Evolutionary conservation across 306 rosid genomes (phyloP), one percentile per base, ranked within the genome.

Genomic region (Malus asiatica): DNA sequence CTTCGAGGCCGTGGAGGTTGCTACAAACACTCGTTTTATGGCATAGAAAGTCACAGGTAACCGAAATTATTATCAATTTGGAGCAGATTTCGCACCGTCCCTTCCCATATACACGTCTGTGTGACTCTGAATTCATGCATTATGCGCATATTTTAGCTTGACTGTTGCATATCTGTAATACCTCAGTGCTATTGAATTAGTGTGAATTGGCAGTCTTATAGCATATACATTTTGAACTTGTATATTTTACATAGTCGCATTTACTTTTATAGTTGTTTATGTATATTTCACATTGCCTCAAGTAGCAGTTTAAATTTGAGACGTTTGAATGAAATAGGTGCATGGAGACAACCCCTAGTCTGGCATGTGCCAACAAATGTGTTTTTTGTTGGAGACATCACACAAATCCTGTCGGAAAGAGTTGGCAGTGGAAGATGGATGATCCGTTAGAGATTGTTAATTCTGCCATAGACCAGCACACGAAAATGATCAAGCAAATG

Each of bases 331-430:
- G 82, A 77, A 76, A 78, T 86, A 95, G 97, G 88, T 95, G 97
- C 87, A 92, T 92, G 97, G 99, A 95, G 88, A 86, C 99, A 80
- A 95, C 99, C 59, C 99, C 99, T 77, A 95, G 99, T 85, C 87
- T 95, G 88, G 99, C 99, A 14, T 95, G 99, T 45, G 98, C 99
- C 70, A 95, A 95, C 82, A 95, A 95, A 84, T 95, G 99, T 75
- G 99, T 95, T 77, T 95, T 95, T 88, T 95, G 99, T 84, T 95
- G 99, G 99, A 89, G 99, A 75, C 99, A 95, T 84, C 99, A 95
- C 83, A 90, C 99, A 68, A 95, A 95, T 86, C 99, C 99, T 23
- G 97, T 95, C 3, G 99, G 91, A 71, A 95, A 89, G 89, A 95
- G 99, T 86, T 92, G 99, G 99, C 92, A 88, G 84, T 95, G 99